These are phyloP conservation scores for Pterocarpus macrocarpus DNA, from an alignment of 306 rosid genomes.

Conservation along the genomic window DNA sequence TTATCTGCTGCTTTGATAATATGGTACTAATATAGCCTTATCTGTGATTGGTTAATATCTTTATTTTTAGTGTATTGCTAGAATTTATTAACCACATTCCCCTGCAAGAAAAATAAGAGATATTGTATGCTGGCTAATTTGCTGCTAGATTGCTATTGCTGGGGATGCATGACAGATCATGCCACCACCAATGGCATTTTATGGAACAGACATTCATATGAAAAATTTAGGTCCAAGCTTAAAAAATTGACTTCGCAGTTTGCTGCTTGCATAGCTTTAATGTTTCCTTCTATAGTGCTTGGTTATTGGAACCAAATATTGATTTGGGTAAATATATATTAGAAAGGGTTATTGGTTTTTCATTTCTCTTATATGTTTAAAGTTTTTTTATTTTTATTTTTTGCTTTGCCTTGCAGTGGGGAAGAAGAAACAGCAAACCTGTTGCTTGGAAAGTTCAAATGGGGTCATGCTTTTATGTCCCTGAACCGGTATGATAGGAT, in stretches of 20 bases:
- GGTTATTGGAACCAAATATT: constrained; percentile 36
- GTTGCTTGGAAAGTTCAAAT: constrained; percentile 92
- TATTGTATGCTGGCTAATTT: constrained; percentile 25
- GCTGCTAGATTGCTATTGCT: constrained; percentile 9
- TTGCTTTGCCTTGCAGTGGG: constrained; percentile 65
- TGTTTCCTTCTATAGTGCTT: constrained; percentile 18
- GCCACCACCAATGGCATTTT: not conserved
- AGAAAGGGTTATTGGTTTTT: not conserved
- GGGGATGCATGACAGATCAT: constrained; percentile 22
- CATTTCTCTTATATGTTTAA: constrained; percentile 13
- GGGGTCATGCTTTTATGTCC: constrained; percentile 95
- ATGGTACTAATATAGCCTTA: constrained; percentile 63
- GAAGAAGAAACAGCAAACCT: constrained; percentile 90
- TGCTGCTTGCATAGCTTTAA: constrained; percentile 25
- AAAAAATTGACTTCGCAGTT: constrained; percentile 6
- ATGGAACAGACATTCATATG: no score
- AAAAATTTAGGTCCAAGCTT: constrained; percentile 18
- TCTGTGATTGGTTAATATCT: constrained; percentile 23
- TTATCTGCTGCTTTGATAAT: constrained; percentile 92
- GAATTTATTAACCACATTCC: not conserved
- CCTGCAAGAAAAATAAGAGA: not conserved
- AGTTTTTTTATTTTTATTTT: constrained; percentile 26
- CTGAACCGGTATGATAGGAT: constrained; percentile 71
- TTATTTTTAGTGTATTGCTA: not conserved
- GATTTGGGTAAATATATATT: constrained; percentile 8